Base-by-base conservation (phyloP, 257 asterid species). In the Penstemon davidsonii region DNA sequence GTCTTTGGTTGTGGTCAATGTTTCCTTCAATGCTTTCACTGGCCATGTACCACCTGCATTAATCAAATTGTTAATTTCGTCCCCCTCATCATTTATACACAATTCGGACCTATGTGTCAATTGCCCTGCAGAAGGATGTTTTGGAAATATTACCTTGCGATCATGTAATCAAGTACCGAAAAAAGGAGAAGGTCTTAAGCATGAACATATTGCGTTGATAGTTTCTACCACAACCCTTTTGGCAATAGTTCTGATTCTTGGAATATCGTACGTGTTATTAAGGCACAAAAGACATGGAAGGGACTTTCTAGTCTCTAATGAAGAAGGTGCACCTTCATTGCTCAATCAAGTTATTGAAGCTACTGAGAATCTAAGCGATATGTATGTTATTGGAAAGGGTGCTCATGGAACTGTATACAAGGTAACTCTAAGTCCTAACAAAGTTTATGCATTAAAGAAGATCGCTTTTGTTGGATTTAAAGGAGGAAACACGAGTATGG, bases 341-440 rank as follows among this genome's bases (percentile, higher is more conserved):
- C 92, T 90, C 63, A 85, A 68, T 66, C 85, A 79, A 84, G 84
- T 90, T 43, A 71, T 85, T 65, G 82, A 61, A 69, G 95, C 92
- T 57, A 90, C 96, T 4, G 91, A 85, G 64, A 85, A 86, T 73
- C 84, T 90, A 19, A 81, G 79, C 44, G 89, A 83, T 53, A 75
- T 59, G 77, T 81, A 83, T 57, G 44, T 82, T 41, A 79, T 90
- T 11, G 96, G 96, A 67, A 83, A 78, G 66, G 97, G 97, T 69
- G 97, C 95, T 0, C 95, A 90, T 47, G 97, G 97, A 67, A 76
- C 69, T 0, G 96, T 90, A 6, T 90, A 86, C 78, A 88, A 83
- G 84, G 97, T 82, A 60, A 47, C 77, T 1, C 55, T 90, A 80
- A 70, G 79, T 69, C 74, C 89, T 6, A 74, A 73, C 5, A 75